A percentile compares a stretch with the other conserved stretches of the same genome.
phyloP scores from a whole-genome alignment of 371 early-diverging fungal species.

The Mortierella sp. region DNA sequence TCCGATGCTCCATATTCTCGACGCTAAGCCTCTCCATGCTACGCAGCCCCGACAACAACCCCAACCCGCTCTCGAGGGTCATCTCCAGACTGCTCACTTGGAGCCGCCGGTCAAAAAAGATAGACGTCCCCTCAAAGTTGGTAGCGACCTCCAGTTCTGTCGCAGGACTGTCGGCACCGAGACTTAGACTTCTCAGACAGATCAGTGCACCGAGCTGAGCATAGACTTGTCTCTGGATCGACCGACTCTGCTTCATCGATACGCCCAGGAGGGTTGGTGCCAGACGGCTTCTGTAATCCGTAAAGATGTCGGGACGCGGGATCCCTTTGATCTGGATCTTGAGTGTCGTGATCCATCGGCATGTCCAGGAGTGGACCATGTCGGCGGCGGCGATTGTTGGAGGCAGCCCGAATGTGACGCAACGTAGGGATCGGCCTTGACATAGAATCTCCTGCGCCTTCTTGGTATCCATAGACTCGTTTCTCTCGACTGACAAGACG shows the following conservation, averaged over 20 bases:
- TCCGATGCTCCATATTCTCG: neutral
- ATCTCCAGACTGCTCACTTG: neutral
- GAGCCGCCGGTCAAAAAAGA: neutral
- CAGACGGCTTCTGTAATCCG: neutral
- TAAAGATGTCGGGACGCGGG: neutral
- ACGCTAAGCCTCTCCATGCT: neutral
- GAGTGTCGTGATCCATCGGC: neutral
- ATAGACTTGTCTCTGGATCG: neutral
- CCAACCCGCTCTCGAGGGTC: neutral
- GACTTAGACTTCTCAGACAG: neutral
- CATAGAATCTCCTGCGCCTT: neutral
- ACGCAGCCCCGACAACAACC: neutral
- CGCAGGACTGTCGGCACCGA: neutral
- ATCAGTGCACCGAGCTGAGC: neutral
- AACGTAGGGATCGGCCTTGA: neutral
- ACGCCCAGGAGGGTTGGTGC: neutral
- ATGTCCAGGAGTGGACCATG: neutral
- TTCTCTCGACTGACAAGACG: neutral
- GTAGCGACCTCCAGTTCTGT: neutral
- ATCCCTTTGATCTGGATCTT: neutral
- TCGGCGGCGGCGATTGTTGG: neutral
- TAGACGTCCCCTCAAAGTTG: neutral
- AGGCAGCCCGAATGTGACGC: neutral
- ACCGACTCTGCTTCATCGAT: neutral
- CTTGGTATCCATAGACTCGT: neutral